phyloP scores from a whole-genome alignment of 331 rosid genomes.

The Spiraea crenata region DNA sequence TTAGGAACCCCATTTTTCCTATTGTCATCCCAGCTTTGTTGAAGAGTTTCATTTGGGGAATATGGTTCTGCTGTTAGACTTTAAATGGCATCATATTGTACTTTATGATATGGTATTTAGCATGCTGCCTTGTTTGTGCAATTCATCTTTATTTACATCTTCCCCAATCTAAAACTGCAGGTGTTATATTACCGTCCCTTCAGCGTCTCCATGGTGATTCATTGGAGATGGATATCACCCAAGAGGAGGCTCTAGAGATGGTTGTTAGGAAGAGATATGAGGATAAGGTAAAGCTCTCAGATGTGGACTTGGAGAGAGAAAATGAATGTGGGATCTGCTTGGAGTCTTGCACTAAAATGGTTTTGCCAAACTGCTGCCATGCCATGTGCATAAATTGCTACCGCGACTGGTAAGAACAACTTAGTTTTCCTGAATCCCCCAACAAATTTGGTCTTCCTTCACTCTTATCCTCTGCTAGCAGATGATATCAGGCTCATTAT shows the following conservation, averaged over 20 bases:
- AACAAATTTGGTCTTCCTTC: not conserved
- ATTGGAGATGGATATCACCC: constrained; percentile 29
- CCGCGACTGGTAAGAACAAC: constrained; percentile 50
- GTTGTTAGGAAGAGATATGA: constrained; percentile 29
- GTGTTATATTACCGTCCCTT: constrained; percentile 73
- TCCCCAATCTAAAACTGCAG: constrained; percentile 41
- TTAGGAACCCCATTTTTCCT: not conserved
- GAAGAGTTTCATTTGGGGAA: not conserved
- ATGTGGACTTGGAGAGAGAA: constrained; percentile 55
- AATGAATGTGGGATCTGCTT: constrained; percentile 84
- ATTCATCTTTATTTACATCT: constrained; percentile 4
- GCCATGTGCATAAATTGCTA: constrained; percentile 83
- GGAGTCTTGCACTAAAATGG: constrained; percentile 68
- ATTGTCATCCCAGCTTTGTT: not conserved
- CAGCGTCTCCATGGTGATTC: constrained; percentile 53
- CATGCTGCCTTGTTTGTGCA: constrained; percentile 6
- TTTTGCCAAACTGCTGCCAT: constrained; percentile 77
- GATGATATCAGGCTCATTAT: not conserved
- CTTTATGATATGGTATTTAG: not conserved
- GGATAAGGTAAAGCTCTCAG: constrained; percentile 31
- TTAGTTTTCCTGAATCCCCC: not conserved
- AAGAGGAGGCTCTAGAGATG: constrained; percentile 42
- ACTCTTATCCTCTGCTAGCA: not conserved
- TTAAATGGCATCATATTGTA: not conserved
- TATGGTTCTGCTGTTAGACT: not conserved